Conservation (phyloP, 768 basidiomycete species). For the Lactarius sp. region DNA sequence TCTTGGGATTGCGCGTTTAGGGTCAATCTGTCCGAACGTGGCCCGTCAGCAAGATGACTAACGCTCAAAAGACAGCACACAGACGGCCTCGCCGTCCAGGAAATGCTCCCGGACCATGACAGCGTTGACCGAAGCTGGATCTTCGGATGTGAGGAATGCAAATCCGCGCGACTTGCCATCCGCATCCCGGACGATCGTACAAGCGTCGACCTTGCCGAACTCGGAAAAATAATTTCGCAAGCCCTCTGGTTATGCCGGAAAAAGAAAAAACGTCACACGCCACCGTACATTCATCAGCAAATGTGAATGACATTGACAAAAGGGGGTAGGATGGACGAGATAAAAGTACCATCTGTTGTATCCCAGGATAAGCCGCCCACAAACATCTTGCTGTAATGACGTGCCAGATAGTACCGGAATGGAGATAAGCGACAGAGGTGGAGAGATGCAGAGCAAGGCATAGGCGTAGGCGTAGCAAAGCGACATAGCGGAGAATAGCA, state of each 20-base stretch:
- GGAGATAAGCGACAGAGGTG: slow-evolving; percentile 22
- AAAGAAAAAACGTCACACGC: slow-evolving; percentile 26
- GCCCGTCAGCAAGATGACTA: slow-evolving; percentile 6
- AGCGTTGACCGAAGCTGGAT: slow-evolving; percentile 86
- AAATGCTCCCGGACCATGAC: slow-evolving; percentile 95
- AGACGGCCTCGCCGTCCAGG: slow-evolving; percentile 94
- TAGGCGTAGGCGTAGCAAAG: slow-evolving; percentile 25
- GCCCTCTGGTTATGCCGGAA: slow-evolving; percentile 44
- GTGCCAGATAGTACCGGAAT: slow-evolving; percentile 22
- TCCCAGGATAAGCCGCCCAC: slow-evolving; percentile 99
- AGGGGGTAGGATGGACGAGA: slow-evolving; percentile 33
- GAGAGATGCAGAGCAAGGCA: slow-evolving; percentile 22
- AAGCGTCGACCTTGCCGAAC: slow-evolving; percentile 95
- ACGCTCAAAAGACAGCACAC: slow-evolving; percentile 33
- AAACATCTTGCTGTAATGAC: slow-evolving; percentile 91
- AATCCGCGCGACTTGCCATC: slow-evolving; percentile 94
- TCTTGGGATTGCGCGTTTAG: slow-evolving; percentile 97
- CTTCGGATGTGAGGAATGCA: slow-evolving; percentile 95
- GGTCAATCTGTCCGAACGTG: slow-evolving; percentile 72
- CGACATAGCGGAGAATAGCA: slow-evolving; percentile 23
- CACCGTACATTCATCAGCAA: slow-evolving; percentile 38
- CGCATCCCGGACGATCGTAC: slow-evolving; percentile 98
- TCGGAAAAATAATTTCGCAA: slow-evolving; percentile 87
- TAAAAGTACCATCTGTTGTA: slow-evolving; percentile 42
- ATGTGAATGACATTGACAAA: slow-evolving; percentile 30